Evolutionary conservation across 257 asterid species (phyloP).

Genomic region (Przewalskia tangutica): DNA sequence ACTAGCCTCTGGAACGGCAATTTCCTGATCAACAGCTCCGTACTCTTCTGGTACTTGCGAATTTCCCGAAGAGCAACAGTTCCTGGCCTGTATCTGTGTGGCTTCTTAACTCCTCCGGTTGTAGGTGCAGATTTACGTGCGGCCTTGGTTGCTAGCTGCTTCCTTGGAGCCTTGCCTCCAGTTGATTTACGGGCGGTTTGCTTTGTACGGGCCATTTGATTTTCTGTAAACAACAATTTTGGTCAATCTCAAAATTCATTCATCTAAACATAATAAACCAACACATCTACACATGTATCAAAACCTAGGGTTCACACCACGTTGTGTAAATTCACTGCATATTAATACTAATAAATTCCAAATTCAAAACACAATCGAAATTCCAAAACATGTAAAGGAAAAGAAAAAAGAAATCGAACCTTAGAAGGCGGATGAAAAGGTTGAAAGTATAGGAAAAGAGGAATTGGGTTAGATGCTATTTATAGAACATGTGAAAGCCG

Average conservation of each 20-base stretch:
- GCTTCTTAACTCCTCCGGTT: constrained; percentile 9
- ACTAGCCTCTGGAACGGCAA: constrained; percentile 24
- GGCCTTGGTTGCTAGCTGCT: not conserved
- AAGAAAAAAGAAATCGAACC: not conserved
- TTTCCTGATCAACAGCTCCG: constrained; percentile 17
- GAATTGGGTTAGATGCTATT: not conserved
- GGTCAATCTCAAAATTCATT: not conserved
- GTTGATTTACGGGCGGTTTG: not conserved
- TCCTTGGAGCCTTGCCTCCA: constrained; percentile 4
- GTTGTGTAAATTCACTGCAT: no score
- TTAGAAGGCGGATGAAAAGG: not conserved
- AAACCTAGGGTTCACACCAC: no score
- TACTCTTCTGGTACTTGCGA: constrained; percentile 24
- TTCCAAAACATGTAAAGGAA: no score
- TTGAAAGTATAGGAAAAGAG: not conserved
- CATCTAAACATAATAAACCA: no score
- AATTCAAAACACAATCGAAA: not conserved
- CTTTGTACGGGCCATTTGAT: not conserved
- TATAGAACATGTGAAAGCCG: not conserved
- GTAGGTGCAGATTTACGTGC: constrained; percentile 14
- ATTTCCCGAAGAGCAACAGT: constrained; percentile 18
- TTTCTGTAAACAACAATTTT: not conserved
- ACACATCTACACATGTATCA: no score
- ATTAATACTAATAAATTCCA: no score
- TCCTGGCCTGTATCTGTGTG: constrained; percentile 8